phyloP scores from a whole-genome alignment of 257 asterid genomes.

The Primulina tabacum region DNA sequence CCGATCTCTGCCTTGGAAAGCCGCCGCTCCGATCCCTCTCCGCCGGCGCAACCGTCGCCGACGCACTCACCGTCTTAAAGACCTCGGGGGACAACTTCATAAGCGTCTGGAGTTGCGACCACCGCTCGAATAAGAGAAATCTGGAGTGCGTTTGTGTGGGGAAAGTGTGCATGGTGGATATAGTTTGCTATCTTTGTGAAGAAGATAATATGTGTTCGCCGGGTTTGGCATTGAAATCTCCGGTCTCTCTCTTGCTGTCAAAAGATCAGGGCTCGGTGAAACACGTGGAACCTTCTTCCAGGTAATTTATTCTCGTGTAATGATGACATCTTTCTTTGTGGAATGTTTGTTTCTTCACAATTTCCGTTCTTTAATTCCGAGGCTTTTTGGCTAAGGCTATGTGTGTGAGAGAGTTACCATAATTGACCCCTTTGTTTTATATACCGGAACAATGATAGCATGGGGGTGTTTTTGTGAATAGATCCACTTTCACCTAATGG shows the following conservation, averaged over 20 bases:
- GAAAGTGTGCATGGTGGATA: conserved; percentile 76
- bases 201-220: conserved; percentile 58
- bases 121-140: conserved; percentile 19
- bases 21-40: conserved; percentile 74
- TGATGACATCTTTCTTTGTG: neutral
- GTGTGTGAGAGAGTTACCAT: neutral
- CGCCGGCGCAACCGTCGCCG: conserved; percentile 54
- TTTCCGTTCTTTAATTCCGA: neutral
- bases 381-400: neutral
- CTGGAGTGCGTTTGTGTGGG: conserved; percentile 59
- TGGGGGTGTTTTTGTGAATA: neutral
- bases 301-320: conserved; percentile 32
- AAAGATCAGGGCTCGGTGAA: conserved; percentile 38
- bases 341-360: conserved; percentile 1
- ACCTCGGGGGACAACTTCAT: conserved; percentile 41
- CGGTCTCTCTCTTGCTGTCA: conserved; percentile 57
- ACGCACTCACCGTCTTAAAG: conserved; percentile 63
- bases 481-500: neutral
- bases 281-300: conserved; percentile 63
- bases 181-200: conserved; percentile 60
- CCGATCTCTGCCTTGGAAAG: conserved; percentile 92
- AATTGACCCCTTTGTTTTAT: neutral
- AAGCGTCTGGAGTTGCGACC: conserved; percentile 83
- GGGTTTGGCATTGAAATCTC: conserved; percentile 50
- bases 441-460: neutral